A percentile compares a stretch with the other conserved stretches of the same genome.
phyloP scores from a whole-genome alignment of 768 basidiomycete genomes.

The Mycena vulgaris region DNA sequence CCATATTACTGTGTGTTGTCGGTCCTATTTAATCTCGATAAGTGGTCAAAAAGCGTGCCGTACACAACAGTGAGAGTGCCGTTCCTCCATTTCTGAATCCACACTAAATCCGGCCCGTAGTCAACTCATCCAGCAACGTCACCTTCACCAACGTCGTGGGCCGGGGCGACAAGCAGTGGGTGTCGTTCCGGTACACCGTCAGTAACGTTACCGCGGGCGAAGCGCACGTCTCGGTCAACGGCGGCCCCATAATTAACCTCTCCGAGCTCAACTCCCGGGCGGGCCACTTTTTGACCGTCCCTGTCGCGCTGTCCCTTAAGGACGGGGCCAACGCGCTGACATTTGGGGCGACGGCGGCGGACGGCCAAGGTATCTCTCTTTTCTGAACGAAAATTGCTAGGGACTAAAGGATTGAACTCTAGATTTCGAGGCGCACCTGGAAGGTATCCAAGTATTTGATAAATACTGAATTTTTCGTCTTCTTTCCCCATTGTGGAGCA shows the following conservation, averaged over 20 bases:
- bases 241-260: conserved; percentile 28
- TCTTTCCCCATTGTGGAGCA: too few relatives aligned
- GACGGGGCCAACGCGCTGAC: conserved; percentile 32
- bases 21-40: background rate
- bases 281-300: conserved; percentile 28
- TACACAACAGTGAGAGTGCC: conserved; percentile 21
- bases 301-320: conserved; percentile 32
- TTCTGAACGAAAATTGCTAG: too few relatives aligned
- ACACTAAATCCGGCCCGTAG: background rate
- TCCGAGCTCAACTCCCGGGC: conserved; percentile 37
- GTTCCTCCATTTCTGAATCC: background rate
- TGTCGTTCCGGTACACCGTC: conserved; percentile 28
- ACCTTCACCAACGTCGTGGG: conserved; percentile 31
- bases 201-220: conserved; percentile 32
- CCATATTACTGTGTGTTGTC: too few relatives aligned
- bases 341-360: conserved; percentile 20
- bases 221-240: conserved; percentile 38
- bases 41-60: conserved; percentile 31
- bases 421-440: conserved; percentile 22
- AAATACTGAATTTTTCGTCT: conserved; percentile 29
- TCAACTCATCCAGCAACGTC: conserved; percentile 28
- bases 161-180: conserved; percentile 30
- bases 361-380: background rate
- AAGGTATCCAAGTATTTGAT: conserved; percentile 25
- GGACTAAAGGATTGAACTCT: background rate